Evolutionary conservation across 2,329 filamentous ascomycete genomes (phyloP), one percentile per base, ranked within the genome.

Genomic region (Cytospora piceicola): DNA sequence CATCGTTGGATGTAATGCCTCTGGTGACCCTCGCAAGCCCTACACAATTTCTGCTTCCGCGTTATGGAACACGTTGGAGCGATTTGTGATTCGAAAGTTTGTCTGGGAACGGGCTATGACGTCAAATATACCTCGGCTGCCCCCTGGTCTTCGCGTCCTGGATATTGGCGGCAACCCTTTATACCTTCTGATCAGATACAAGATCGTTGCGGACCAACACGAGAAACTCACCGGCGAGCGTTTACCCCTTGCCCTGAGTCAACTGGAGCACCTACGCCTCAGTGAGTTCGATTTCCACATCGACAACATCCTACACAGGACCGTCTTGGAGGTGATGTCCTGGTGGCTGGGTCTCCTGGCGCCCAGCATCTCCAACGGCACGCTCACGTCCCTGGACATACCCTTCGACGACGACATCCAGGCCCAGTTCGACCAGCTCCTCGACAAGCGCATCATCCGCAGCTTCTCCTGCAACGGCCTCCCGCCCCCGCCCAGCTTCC

Each of bases 321-420:
- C 12, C n/a, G 5, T 15, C 29, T 8, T 42, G 2, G 22, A 24
- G 20, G 2, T 4, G 15, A 22, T 63, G 39, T 3, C 39, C n/a
- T 57, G 53, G 61, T 51, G 57, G 22, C 8, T 49, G 5, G 29
- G 53, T 11, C 34, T 27, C 11, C 29, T 68, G 7, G 11, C 32
- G 32, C 49, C 59, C 20, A 68, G 66, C 59, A 60, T 54, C 49
- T 49, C 57, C 42, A 66, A 57, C 9, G 59, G 63, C 5, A 54
- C 49, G 12, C 55, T 68, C 7, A 61, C 22, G 1, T 68, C 66
- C 1, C 51, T 68, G 27, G 63, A 61, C 27, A 29, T 68, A 4
- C 46, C 39, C 3, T 66, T 63, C 34, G 32, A n/a, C 24, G 4
- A 8, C 12, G n/a, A 32, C 0, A 27, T 24, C 20, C 49, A 15